Conservation (phyloP, 2,329 filamentous ascomycete genomes). For the Scedosporium boydii region DNA sequence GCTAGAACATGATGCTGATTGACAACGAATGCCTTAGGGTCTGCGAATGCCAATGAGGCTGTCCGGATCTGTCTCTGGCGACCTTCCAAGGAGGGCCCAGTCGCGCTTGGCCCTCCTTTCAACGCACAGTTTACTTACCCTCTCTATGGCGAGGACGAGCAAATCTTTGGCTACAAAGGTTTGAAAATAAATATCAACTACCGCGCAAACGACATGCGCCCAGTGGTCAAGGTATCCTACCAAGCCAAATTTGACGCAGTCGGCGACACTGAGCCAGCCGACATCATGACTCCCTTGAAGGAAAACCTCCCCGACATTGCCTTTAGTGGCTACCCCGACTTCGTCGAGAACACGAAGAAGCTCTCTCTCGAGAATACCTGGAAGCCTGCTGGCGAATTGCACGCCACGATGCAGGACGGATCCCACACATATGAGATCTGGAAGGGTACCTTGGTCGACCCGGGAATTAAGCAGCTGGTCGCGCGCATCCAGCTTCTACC, state of each 20-base stretch:
- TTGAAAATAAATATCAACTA: constrained; percentile 66
- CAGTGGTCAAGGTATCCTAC: constrained; percentile 62
- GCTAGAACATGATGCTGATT: not conserved
- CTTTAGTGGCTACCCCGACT: constrained; percentile 53
- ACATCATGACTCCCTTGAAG: constrained; percentile 56
- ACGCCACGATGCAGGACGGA: constrained; percentile 52
- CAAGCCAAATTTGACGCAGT: constrained; percentile 60
- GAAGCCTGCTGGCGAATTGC: constrained; percentile 67
- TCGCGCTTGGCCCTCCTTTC: constrained; percentile 56
- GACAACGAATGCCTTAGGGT: constrained; percentile 33
- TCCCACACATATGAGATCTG: constrained; percentile 73
- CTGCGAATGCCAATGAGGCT: constrained; percentile 51
- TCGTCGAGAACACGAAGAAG: constrained; percentile 46
- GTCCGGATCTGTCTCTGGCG: constrained; percentile 51
- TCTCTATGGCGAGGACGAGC: constrained; percentile 88
- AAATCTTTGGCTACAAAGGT: constrained; percentile 81
- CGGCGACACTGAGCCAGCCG: constrained; percentile 58
- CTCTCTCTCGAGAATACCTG: constrained; percentile 29
- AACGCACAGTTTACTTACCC: constrained; percentile 82
- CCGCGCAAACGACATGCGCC: constrained; percentile 63
- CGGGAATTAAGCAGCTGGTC: constrained; percentile 60
- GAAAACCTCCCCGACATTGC: constrained; percentile 65
- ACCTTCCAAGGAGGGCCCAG: constrained; percentile 37
- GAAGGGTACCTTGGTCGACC: constrained; percentile 65
- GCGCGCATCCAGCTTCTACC: constrained; percentile 76